Evolutionary conservation across 768 basidiomycete species (phyloP).

Genomic region (Pulveroboletus sp.): DNA sequence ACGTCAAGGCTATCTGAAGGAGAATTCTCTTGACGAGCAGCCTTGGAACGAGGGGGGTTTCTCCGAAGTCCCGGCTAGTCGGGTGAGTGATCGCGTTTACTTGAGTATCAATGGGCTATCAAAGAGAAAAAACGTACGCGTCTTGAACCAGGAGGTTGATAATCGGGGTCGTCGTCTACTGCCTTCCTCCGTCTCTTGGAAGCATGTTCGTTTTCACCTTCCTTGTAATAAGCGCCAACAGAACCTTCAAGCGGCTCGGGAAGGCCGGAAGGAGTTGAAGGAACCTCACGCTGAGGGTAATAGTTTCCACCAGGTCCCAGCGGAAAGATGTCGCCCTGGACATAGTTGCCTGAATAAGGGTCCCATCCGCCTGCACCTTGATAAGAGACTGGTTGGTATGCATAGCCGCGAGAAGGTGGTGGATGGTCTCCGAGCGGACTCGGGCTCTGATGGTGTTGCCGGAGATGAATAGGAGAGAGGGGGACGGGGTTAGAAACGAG

Average conservation of each 20-base stretch:
- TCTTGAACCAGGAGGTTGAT: constrained; percentile 42
- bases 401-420: constrained; percentile 30
- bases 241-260: constrained; percentile 19
- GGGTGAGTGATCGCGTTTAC: not conserved
- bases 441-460: constrained; percentile 26
- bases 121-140: constrained; percentile 45
- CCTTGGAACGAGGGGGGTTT: constrained; percentile 38
- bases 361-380: constrained; percentile 40
- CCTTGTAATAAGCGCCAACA: constrained; percentile 27
- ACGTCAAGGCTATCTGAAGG: constrained; percentile 21
- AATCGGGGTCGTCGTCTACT: constrained; percentile 48
- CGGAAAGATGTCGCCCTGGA: constrained; percentile 35
- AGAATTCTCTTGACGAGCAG: constrained; percentile 26
- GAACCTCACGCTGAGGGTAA: constrained; percentile 29
- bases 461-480: constrained; percentile 19
- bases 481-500: constrained; percentile 15
- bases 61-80: constrained; percentile 40
- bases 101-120: not conserved
- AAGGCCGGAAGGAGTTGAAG: constrained; percentile 7
- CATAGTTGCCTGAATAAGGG: constrained; percentile 34
- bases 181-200: constrained; percentile 49
- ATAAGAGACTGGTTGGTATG: constrained; percentile 36
- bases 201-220: constrained; percentile 27
- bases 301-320: constrained; percentile 35
- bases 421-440: constrained; percentile 29